These are phyloP conservation scores for Cucurbita moschata DNA, from an alignment of 306 rosid species.

Conservation along the genomic window DNA sequence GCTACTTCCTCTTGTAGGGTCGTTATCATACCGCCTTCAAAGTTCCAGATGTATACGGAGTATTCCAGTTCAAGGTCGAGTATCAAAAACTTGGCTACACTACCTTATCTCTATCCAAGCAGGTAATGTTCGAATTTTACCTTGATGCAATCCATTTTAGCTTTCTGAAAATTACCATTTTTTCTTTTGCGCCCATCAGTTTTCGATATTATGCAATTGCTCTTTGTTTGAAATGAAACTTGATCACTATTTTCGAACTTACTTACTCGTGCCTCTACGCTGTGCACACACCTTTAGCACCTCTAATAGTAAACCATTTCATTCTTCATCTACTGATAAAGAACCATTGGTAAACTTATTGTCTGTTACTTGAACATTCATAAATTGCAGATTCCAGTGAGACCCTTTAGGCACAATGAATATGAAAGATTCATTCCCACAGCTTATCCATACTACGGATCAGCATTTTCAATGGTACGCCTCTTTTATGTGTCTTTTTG, in stretches of 20 bases:
- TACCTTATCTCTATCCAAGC: constrained; percentile 61
- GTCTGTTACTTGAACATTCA: constrained; percentile 9
- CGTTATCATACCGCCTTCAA: constrained; percentile 58
- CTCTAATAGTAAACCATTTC: too few relatives aligned
- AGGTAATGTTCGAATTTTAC: constrained; percentile 31
- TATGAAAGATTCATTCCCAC: constrained; percentile 91
- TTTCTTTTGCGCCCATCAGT: neutral
- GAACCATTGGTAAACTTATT: neutral
- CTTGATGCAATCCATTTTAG: neutral
- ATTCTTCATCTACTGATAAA: neutral
- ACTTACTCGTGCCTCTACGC: neutral
- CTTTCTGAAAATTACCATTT: neutral
- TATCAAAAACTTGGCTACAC: constrained; percentile 85
- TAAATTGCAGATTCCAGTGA: constrained; percentile 80
- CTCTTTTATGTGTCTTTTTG: constrained; percentile 8
- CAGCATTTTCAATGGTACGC: constrained; percentile 79
- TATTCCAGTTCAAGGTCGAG: constrained; percentile 97
- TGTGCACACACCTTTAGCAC: neutral
- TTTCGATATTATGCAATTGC: neutral
- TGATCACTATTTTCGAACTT: neutral
- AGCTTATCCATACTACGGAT: constrained; percentile 91
- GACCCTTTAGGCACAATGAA: constrained; percentile 88
- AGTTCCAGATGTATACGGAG: constrained; percentile 98
- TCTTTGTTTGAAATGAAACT: neutral
- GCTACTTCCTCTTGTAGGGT: constrained; percentile 40